Evolutionary conservation across 2,329 filamentous ascomycete genomes (phyloP).

Genomic region (Setomelanomma holmii): DNA sequence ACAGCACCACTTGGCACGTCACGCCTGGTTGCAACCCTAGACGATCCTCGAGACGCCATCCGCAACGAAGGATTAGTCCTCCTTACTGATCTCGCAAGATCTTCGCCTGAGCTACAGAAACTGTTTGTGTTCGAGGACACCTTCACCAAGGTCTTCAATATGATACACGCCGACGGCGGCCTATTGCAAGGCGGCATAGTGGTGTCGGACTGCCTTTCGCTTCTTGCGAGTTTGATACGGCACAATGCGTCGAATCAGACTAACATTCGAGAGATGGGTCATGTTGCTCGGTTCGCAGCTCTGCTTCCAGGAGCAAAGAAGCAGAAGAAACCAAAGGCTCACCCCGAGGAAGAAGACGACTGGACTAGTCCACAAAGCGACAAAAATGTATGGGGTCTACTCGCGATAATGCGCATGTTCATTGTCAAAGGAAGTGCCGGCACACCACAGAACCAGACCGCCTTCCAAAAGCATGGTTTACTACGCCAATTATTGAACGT

Average conservation of each 20-base stretch:
- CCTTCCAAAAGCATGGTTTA: conserved; percentile 84
- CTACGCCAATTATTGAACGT: conserved; percentile 81
- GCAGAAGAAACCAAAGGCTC: conserved; percentile 61
- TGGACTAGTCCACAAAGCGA: conserved; percentile 82
- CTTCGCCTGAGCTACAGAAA: conserved; percentile 89
- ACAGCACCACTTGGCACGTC: conserved; percentile 88
- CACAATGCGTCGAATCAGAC: conserved; percentile 92
- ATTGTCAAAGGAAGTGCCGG: conserved; percentile 80
- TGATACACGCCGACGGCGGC: conserved; percentile 83
- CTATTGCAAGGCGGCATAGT: conserved; percentile 82
- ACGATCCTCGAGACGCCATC: conserved; percentile 85
- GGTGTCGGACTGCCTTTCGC: conserved; percentile 90
- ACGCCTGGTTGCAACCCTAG: conserved; percentile 80
- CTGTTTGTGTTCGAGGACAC: conserved; percentile 94
- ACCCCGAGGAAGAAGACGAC: conserved; percentile 66
- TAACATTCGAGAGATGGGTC: conserved; percentile 89
- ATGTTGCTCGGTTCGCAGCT: conserved; percentile 73
- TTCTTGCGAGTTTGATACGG: conserved; percentile 86
- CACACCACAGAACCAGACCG: conserved; percentile 81
- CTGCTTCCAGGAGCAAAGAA: conserved; percentile 70
- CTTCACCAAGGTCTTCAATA: conserved; percentile 83
- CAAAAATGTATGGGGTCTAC: conserved; percentile 88
- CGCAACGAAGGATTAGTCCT: conserved; percentile 85
- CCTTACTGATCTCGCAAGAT: conserved; percentile 85
- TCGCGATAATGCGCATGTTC: conserved; percentile 87